Conservation (phyloP, 23 red algal species). For the Gracilariopsis chorda region DNA sequence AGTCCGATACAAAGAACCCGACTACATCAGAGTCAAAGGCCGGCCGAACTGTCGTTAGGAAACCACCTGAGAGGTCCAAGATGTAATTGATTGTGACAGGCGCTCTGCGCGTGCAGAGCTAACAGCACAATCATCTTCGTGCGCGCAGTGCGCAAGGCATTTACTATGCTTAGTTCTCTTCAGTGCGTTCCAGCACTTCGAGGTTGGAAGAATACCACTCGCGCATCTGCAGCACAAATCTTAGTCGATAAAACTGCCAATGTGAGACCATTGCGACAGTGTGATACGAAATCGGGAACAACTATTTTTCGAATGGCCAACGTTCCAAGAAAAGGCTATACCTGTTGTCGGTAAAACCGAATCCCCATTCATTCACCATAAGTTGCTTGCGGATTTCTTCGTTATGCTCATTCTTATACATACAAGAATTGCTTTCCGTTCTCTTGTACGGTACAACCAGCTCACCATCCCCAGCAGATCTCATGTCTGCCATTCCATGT, state of each 20-base stretch:
- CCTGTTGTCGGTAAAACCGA: slow-evolving; percentile 1
- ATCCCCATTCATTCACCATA: slow-evolving; percentile 38
- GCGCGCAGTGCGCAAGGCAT: neutral
- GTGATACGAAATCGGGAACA: slow-evolving; percentile 12
- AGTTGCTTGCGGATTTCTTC: neutral
- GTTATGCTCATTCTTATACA: slow-evolving; percentile 1
- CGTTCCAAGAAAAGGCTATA: slow-evolving; percentile 7
- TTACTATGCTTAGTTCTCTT: neutral
- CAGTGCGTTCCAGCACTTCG: neutral
- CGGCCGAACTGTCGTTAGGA: neutral
- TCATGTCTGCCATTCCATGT: slow-evolving; percentile 36
- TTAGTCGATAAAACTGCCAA: neutral
- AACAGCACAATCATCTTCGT: neutral
- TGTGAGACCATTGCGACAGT: neutral
- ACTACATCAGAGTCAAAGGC: neutral
- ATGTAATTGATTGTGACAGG: neutral
- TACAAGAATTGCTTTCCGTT: slow-evolving; percentile 18
- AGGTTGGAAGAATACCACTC: neutral
- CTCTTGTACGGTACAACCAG: slow-evolving; percentile 16
- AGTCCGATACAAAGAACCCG: neutral
- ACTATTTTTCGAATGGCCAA: slow-evolving; percentile 1
- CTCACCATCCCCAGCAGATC: neutral
- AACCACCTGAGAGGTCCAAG: neutral
- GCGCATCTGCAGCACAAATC: neutral
- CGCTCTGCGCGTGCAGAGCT: neutral